Evolutionary conservation across 2,329 filamentous ascomycete genomes (phyloP).

Genomic region (Penicillium sp.): DNA sequence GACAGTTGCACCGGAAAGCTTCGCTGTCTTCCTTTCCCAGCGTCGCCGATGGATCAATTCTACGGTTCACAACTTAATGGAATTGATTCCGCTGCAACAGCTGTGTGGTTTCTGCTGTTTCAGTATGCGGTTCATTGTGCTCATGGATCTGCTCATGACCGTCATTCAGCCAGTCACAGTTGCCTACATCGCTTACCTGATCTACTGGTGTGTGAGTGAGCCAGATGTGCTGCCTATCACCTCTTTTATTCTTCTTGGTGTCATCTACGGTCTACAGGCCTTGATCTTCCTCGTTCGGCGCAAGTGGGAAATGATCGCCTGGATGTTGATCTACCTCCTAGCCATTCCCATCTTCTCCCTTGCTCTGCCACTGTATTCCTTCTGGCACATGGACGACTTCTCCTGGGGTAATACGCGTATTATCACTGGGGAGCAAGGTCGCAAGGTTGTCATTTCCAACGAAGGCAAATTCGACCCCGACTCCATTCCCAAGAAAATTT

Average conservation of each 20-base stretch:
- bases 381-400: constrained; percentile 99
- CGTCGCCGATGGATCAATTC: constrained; percentile 99
- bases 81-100: constrained; percentile 87
- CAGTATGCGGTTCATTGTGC: constrained; percentile 97
- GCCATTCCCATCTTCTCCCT: constrained; percentile 91
- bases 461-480: constrained; percentile 96
- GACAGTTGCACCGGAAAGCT: constrained; percentile 95
- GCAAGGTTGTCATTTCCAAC: constrained; percentile 89
- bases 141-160: constrained; percentile 88
- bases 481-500: constrained; percentile 94
- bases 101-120: constrained; percentile 99
- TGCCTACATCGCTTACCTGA: constrained; percentile 84
- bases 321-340: constrained; percentile 95
- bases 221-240: constrained; percentile 71
- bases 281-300: constrained; percentile 94
- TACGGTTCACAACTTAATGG: constrained; percentile 94
- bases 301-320: constrained; percentile 99
- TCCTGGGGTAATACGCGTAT: constrained; percentile 98
- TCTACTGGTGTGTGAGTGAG: constrained; percentile 66
- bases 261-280: constrained; percentile 95
- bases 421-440: constrained; percentile 87
- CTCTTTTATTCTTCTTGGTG: constrained; percentile 84
- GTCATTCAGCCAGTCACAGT: constrained; percentile 88
- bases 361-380: constrained; percentile 84
- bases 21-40: constrained; percentile 92